Conservation (phyloP, 106 monocot genomes). For the Chionographis japonica region DNA sequence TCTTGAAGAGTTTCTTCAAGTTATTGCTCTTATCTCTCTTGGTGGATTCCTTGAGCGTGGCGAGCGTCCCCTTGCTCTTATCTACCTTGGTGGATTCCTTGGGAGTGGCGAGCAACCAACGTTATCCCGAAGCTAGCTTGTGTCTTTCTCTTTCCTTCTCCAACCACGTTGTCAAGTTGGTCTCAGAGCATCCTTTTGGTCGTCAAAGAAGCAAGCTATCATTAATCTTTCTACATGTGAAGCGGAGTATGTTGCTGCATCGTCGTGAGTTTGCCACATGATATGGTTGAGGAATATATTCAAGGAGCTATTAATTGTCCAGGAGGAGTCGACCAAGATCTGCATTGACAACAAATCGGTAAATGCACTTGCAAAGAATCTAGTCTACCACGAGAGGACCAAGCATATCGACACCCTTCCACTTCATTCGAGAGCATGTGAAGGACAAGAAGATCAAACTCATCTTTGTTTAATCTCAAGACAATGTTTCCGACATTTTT, state of each 20-base stretch:
- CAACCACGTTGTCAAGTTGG: too few species aligned
- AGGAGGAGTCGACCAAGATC: background rate
- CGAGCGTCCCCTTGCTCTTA: too few species aligned
- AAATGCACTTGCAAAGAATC: slow-evolving; percentile 3
- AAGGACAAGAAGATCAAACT: background rate
- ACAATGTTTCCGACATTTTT: too few species aligned
- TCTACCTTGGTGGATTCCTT: too few species aligned
- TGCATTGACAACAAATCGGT: slow-evolving; percentile 3
- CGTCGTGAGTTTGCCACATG: slow-evolving; percentile 7
- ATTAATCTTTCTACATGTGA: slow-evolving; percentile 14
- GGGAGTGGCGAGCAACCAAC: too few species aligned
- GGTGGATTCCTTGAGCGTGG: too few species aligned
- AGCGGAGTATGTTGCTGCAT: slow-evolving; percentile 7
- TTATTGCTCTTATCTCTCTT: too few species aligned
- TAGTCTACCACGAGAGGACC: background rate
- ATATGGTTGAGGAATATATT: slow-evolving; percentile 9
- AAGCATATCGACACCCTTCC: slow-evolving; percentile 2
- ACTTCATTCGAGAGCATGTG: background rate
- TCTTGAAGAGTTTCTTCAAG: too few species aligned
- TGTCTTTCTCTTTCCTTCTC: too few species aligned
- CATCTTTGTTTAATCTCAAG: too few species aligned
- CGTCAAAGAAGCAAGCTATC: slow-evolving; percentile 14
- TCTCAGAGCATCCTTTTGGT: background rate
- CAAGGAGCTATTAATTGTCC: background rate
- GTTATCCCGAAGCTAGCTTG: too few species aligned